Evolutionary conservation across 148 eudicot genomes (phyloP), one percentile per base, ranked within the genome.

Genomic region (Camellia japonica): DNA sequence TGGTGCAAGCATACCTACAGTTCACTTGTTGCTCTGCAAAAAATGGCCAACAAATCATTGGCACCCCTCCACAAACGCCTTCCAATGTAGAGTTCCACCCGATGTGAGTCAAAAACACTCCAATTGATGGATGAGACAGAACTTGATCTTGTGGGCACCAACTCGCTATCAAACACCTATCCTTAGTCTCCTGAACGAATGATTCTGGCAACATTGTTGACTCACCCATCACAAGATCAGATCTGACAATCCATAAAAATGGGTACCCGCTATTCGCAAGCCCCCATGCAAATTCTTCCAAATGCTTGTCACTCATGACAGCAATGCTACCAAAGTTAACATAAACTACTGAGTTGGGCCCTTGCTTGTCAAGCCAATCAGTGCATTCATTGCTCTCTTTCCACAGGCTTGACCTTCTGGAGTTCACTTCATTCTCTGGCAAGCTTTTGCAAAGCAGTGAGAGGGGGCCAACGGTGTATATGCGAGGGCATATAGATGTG

Each of bases 1-100:
- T 73, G 63, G 76, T 73, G 76, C 76, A 73, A 73, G 46, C 62
- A 73, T 74, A 74, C 65, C 77, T 74, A 18, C 77, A 74, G 16
- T 74, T 74, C 77, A 59, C 66, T 74, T 74, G 77, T 13, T 58
- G 77, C 66, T 74, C 66, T 0, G 77, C 77, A 30, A 74, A 74
- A 59, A 6, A 74, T 13, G 77, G 66, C 77, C 77, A 58, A 7
- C 66, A 59, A 6, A 74, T 15, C 77, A 74, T 74, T 1, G 77
- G 77, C 20, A 58, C 51, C 52, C 77, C 77, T 5, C 77, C 77
- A 7, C 51, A 14, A 12, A 74, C 42, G 3, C 77, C 77, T 46
- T 74, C 76, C 56, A 73, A 9, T 5, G 76, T 73, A 7, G 76
- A 73, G 30, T 73, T 73, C 76, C 76, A 73, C 14, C 76, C 76